Base-by-base conservation (phyloP, 495 filamentous ascomycete species). In the Hyaloscypha hepaticicola region DNA sequence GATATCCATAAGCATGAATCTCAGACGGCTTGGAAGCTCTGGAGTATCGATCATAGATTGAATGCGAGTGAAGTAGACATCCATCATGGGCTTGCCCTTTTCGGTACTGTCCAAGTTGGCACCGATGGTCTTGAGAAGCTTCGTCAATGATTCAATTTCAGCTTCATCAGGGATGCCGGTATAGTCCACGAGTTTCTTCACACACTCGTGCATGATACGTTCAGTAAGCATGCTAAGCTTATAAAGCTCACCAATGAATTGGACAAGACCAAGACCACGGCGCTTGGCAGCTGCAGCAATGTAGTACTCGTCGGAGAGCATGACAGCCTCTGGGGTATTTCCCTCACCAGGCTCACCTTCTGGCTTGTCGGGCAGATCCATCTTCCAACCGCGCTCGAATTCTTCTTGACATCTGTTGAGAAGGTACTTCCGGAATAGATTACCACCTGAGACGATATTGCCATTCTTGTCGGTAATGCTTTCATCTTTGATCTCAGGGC, bases 201-300 rank as follows among this genome's bases (percentile, higher is more conserved):
- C 91, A 83, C 95, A 99, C 79, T 97, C 92, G 80, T 98, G 96
- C 95, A 99, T 99, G 80, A 99, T 98, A 77, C 93, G 91, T 74
- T 96, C 90, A 55, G 95, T 99, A 77, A 99, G 84, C 95, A 99
- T 99, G 70, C 88, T 86, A 66, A 99, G 86, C 82, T 98, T 98
- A 86, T 95, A 99, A 41, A 99, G 87, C 75, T 99, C 95, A 79
- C 95, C 95, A 76, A 99, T 99, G 80, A 99, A 98, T 77, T 97
- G 93, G 69, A 99, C 93, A 58, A 99, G 83, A 86, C 95, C 95
- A 66, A 99, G 88, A 78, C 95, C 95, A 75, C 92, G 89, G 77
- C 95, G 88, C 82, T 99, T 99, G 61, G 95, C 94, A 65, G 94
- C 93, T 41, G 96, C 96, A 57, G 93, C 95, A 65, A 86, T 82